These are phyloP conservation scores for Melocanna baccifera DNA, from an alignment of 176 grass and related monocot genomes.

Conservation along the genomic window DNA sequence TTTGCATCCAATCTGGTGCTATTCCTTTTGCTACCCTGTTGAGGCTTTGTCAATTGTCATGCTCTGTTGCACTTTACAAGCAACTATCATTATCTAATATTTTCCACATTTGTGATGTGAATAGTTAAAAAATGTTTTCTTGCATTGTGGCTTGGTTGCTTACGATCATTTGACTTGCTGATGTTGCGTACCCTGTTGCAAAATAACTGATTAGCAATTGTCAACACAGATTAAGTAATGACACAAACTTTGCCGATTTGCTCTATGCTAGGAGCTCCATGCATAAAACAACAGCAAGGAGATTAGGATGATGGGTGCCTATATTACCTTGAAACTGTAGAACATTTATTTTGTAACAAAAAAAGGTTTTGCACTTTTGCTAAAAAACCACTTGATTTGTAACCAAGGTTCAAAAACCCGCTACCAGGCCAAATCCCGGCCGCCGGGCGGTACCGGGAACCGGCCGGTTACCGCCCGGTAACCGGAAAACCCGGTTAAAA, in stretches of 20 bases:
- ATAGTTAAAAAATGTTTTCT: background rate
- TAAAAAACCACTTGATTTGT: background rate
- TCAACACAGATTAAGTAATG: background rate
- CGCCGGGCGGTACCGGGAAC: too few relatives aligned
- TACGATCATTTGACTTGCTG: background rate
- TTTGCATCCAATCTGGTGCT: background rate
- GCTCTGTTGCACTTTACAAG: background rate
- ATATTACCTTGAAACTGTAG: slow-evolving; percentile 18
- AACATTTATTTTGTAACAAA: background rate
- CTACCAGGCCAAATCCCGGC: too few relatives aligned
- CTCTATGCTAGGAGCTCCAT: background rate
- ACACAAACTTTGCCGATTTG: background rate
- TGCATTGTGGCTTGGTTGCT: background rate
- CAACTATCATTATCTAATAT: background rate
- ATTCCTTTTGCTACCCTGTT: slow-evolving; percentile 8
- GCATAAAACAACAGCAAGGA: background rate
- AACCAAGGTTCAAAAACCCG: too few relatives aligned
- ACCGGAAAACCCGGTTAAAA: too few relatives aligned
- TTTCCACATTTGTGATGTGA: background rate
- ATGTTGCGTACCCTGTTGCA: background rate
- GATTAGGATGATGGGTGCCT: background rate
- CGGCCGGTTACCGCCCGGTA: too few relatives aligned
- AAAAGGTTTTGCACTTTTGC: background rate
- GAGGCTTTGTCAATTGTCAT: background rate
- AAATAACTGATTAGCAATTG: background rate